Base-by-base conservation (phyloP, 345 rosid genomes). In the Pistacia atlantica region DNA sequence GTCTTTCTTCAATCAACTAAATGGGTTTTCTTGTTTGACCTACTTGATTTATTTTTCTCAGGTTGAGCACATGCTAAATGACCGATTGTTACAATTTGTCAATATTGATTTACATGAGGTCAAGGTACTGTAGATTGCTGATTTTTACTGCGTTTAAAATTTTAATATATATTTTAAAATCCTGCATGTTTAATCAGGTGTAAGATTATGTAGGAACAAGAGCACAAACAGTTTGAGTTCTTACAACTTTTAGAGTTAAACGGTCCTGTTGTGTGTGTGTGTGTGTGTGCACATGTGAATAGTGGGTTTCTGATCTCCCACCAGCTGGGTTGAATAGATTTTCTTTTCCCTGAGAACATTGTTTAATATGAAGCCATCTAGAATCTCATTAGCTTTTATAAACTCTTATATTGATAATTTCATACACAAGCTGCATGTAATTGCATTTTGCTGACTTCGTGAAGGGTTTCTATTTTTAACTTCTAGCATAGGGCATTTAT, bases 51-150 rank as follows among this genome's bases (percentile, higher is more conserved):
- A 80, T 63, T 71, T 72, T 72, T 80, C 78, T 76, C 88, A 97
- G 98, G 99, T 97, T 77, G 97, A 97, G 89, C 92, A 91, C 46
- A 90, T n/a, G 90, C 85, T 97, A 69, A 97, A 92, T 87, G 99
- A 97, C 84, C 92, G 97, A 85, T 85, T 97, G 66, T 81, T 91
- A 75, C 97, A 94, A 17, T 97, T 90, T 88, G 93, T 89, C 84
- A 90, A 94, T 82, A 81, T 83, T 79, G 99, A 97, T 84, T 80
- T 93, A 82, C 97, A 69, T 54, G 98, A 97, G 56, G 97, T 94
- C 83, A 97, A 97, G 99, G 99, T 91, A 97, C 68, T 56, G 49
- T 77, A 42, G 73, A 55, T 78, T 80, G 46, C 62, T 63, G 73
- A 65, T 58, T 73, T 76, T 78, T 72, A 69, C 62, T 46, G 60